Base-by-base conservation (phyloP, 257 asterid genomes). In the Penstemon newberryi region DNA sequence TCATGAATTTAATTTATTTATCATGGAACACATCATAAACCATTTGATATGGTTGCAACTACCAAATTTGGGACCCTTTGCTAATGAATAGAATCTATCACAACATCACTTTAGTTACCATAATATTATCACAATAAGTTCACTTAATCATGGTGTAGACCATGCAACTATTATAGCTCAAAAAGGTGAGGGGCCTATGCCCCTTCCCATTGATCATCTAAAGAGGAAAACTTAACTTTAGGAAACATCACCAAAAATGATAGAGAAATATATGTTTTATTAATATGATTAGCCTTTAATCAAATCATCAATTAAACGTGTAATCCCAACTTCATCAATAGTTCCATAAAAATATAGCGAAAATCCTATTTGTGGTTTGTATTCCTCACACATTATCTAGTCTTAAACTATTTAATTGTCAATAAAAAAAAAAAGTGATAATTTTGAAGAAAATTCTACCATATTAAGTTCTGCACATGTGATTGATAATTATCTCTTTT, bases 71-170 rank as follows among this genome's bases (percentile, higher is more conserved):
- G 85, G 86, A 67, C 73, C 80, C 77, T 61, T 54, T 64, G 66
- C 55, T 66, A 67, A 63, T 64, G 64, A 61, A 58, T 57, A 60
- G 52, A 69, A 72, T 69, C 63, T 65, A 74, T 56, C 47, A 73
- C 56, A 71, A 70, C 69, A 64, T 69, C 78, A 75, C 67, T 67
- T 67, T 83, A 70, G 71, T 78, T 80, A 67, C 66, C 75, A 75
- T 66, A 77, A 81, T 66, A 72, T 73, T 66, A 55, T 78, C 73
- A 65, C 67, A 73, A 63, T 75, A 70, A 66, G 63, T 76, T 44
- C 69, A 67, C 67, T 49, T 78, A 76, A 71, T 78, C 77, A 54
- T 80, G 81, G 79, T 78, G 89, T 76, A 81, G 87, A 84, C 85
- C 84, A 80, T 77, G 81, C 84, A 75, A 79, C 81, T 66, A 74